These are phyloP conservation scores for Xylariaceae sp. DNA, from an alignment of 2,329 filamentous ascomycete genomes.

Conservation along the genomic window DNA sequence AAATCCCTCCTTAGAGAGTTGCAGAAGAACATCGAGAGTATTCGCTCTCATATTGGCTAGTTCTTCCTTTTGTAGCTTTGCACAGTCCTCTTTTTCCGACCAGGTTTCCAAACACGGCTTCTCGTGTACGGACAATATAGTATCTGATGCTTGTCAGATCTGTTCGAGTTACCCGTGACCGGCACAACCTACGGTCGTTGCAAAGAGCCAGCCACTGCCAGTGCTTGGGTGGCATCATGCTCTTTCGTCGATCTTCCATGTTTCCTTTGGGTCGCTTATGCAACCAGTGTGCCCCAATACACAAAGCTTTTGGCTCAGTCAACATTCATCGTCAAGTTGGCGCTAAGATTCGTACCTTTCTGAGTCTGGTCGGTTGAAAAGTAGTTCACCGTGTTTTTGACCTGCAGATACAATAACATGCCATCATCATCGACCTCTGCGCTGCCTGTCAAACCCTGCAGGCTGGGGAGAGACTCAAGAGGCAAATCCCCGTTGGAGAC, in stretches of 20 bases:
- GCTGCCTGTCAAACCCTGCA: slow-evolving; percentile 5
- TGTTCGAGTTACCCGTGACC: slow-evolving; percentile 1
- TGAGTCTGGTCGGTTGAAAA: slow-evolving; percentile 67
- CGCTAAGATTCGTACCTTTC: slow-evolving; percentile 44
- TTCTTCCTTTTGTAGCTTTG: slow-evolving; percentile 26
- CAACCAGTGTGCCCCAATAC: slow-evolving; percentile 67
- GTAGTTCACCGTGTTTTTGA: slow-evolving; percentile 72
- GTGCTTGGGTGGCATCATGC: slow-evolving; percentile 38
- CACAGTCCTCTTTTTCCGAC: slow-evolving; percentile 19
- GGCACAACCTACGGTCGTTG: slow-evolving; percentile 49
- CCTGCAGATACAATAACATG: slow-evolving; percentile 45
- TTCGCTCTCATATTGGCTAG: slow-evolving; percentile 36
- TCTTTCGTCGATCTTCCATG: slow-evolving; percentile 25
- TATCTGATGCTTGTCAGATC: slow-evolving; percentile 44
- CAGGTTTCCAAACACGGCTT: slow-evolving; percentile 36
- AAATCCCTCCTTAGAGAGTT: slow-evolving; percentile 37
- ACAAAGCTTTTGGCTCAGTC: slow-evolving; percentile 49
- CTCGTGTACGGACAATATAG: slow-evolving; percentile 68
- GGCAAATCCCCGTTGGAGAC: slow-evolving; percentile 1
- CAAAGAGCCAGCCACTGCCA: slow-evolving; percentile 73
- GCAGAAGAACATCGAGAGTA: slow-evolving; percentile 35
- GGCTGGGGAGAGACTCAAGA: slow-evolving; percentile 6
- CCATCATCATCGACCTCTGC: slow-evolving; percentile 18
- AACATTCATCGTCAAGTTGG: slow-evolving; percentile 11
- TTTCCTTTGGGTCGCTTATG: slow-evolving; percentile 35